These are phyloP conservation scores for Nakazawaea populi DNA, from an alignment of 805 yeast genomes.

Conservation along the genomic window DNA sequence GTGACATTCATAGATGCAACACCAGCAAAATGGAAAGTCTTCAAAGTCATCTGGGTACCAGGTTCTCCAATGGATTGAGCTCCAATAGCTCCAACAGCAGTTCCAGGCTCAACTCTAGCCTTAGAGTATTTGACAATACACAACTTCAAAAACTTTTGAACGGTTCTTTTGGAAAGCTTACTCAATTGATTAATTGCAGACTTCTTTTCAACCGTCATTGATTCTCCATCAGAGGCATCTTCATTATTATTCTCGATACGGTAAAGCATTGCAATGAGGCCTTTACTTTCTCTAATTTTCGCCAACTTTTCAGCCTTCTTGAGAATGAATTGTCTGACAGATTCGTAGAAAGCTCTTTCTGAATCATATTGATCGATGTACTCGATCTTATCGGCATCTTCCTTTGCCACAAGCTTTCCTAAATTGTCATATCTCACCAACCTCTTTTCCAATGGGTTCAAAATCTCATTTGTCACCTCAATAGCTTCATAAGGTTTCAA, in stretches of 20 bases:
- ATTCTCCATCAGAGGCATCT: conserved; percentile 17
- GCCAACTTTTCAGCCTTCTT: conserved; percentile 56
- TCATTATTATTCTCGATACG: background rate
- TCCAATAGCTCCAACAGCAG: conserved; percentile 99
- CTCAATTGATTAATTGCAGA: conserved; percentile 48
- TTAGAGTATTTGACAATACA: conserved; percentile 78
- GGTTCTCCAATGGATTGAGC: conserved; percentile 99
- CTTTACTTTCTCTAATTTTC: conserved; percentile 46
- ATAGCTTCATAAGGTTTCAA: conserved; percentile 67
- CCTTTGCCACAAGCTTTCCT: conserved; percentile 45
- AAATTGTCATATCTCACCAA: conserved; percentile 68
- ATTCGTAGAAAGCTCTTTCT: conserved; percentile 75
- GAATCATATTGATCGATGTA: conserved; percentile 83
- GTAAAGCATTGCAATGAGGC: conserved; percentile 29
- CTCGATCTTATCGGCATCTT: conserved; percentile 45
- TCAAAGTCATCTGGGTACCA: conserved; percentile 96
- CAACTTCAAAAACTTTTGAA: conserved; percentile 62
- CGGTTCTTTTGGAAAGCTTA: conserved; percentile 57
- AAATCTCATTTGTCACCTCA: conserved; percentile 45
- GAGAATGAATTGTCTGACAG: conserved; percentile 59
- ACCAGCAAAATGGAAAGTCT: conserved; percentile 87
- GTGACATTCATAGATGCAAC: conserved; percentile 99
- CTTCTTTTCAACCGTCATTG: conserved; percentile 15
- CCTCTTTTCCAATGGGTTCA: conserved; percentile 55
- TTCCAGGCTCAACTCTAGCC: conserved; percentile 97